A percentile compares a stretch with the other conserved stretches of the same genome.
These are phyloP conservation scores for Xerocomus brunneocitrinus DNA, from an alignment of 768 basidiomycete genomes.

Conservation along the genomic window DNA sequence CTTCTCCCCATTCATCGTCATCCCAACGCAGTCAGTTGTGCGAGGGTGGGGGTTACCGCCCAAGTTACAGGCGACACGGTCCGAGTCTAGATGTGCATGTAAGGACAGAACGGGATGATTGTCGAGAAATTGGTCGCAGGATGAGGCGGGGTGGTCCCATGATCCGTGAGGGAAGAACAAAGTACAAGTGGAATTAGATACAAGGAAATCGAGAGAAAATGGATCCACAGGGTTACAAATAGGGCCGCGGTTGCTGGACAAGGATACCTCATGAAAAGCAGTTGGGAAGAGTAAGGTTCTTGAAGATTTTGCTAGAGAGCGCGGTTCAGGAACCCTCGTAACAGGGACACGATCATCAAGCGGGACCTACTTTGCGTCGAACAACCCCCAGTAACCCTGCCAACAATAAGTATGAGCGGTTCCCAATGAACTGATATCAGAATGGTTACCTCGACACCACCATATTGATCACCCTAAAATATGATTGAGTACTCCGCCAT, in stretches of 20 bases:
- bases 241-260: background rate
- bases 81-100: background rate
- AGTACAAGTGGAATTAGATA: constrained; percentile 22
- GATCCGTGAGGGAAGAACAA: constrained; percentile 7
- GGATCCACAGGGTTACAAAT: constrained; percentile 6
- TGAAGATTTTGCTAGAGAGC: constrained; percentile 56
- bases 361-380: constrained; percentile 47
- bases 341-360: background rate
- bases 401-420: constrained; percentile 7
- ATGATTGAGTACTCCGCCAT: constrained; percentile 9
- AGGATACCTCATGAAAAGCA: constrained; percentile 34
- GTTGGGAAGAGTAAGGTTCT: constrained; percentile 61
- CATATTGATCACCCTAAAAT: constrained; percentile 53
- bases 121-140: background rate
- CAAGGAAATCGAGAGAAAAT: constrained; percentile 1
- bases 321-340: constrained; percentile 23
- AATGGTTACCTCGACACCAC: constrained; percentile 66
- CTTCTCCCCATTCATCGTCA: constrained; percentile 1
- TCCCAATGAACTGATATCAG: constrained; percentile 1
- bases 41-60: background rate
- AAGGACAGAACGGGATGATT: background rate
- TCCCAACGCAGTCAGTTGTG: constrained; percentile 1
- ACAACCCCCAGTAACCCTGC: constrained; percentile 62
- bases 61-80: background rate
- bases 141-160: background rate